Percentiles rank a stretch among this genome's conserved stretches.
Conservation (phyloP, 1,284 basidiomycete genomes). For the Cutaneotrichosporon sp. region DNA sequence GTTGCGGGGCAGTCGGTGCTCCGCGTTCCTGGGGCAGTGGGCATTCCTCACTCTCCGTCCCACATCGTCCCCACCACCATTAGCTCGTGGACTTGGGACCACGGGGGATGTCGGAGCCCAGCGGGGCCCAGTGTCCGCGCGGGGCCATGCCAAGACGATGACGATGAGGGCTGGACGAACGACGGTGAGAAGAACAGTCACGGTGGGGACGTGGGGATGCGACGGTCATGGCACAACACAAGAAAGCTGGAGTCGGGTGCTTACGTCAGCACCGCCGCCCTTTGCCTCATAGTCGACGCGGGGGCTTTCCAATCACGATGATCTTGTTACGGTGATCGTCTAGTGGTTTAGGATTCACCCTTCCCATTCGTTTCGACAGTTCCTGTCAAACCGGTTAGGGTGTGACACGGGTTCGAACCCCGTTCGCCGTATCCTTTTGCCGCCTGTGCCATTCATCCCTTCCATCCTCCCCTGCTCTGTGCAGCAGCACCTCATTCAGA, state of each 20-base stretch:
- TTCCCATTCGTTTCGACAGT: not conserved
- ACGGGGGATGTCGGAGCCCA: not conserved
- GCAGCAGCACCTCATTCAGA: too few relatives aligned
- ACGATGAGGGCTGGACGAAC: too few relatives aligned
- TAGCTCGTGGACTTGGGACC: not conserved
- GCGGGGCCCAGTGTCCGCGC: not conserved
- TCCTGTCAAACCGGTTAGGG: not conserved
- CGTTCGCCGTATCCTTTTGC: not conserved
- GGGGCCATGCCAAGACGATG: not conserved
- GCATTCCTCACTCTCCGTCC: not conserved
- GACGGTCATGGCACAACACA: too few relatives aligned
- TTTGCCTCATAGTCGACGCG: too few relatives aligned
- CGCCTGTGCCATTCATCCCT: not conserved
- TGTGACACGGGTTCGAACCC: constrained; percentile 1
- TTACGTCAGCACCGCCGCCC: too few relatives aligned
- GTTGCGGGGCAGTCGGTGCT: constrained; percentile 1
- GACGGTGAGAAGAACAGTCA: too few relatives aligned
- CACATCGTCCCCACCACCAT: not conserved
- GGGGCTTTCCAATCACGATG: too few relatives aligned
- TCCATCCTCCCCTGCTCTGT: not conserved
- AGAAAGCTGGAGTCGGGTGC: too few relatives aligned
- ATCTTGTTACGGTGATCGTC: not conserved
- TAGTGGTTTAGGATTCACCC: constrained; percentile 2
- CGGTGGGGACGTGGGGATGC: too few relatives aligned
- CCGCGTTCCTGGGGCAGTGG: not conserved